Conservation (phyloP, 1,139 yeast species). For the Pichia norvegensis region DNA sequence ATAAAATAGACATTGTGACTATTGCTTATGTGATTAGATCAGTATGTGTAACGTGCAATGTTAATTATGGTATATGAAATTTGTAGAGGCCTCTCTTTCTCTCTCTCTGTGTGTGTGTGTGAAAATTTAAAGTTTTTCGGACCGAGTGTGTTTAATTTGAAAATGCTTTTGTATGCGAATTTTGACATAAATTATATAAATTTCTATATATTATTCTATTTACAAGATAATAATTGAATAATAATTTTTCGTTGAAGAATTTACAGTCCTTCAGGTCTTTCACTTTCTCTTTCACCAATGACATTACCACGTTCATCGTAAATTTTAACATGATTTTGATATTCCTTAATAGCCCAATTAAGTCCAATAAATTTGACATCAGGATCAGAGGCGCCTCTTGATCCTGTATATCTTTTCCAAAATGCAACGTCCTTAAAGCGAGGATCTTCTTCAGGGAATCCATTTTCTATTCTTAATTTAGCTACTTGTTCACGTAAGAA, state of each 20-base stretch:
- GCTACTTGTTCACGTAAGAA: slow-evolving; percentile 60
- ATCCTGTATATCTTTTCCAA: slow-evolving; percentile 59
- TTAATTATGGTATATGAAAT: too few relatives aligned
- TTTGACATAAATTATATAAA: neutral
- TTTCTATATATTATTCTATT: neutral
- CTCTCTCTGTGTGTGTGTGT: too few relatives aligned
- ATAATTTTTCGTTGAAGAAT: neutral
- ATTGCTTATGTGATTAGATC: too few relatives aligned
- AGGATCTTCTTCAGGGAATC: slow-evolving; percentile 50
- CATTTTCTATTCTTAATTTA: slow-evolving; percentile 45
- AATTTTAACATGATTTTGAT: slow-evolving; percentile 46
- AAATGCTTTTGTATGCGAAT: neutral
- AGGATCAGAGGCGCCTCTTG: slow-evolving; percentile 63
- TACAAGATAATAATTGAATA: neutral
- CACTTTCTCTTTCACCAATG: slow-evolving; percentile 15
- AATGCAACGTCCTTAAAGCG: slow-evolving; percentile 60
- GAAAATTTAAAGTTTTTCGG: too few relatives aligned
- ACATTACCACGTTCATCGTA: slow-evolving; percentile 29
- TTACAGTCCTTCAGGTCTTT: slow-evolving; percentile 15
- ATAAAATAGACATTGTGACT: neutral
- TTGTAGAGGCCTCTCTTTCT: neutral
- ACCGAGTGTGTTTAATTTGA: too few relatives aligned
- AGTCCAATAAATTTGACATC: slow-evolving; percentile 63
- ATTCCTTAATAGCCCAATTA: slow-evolving; percentile 71
- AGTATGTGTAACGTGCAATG: neutral